A percentile compares a stretch with the other conserved stretches of the same genome.
Evolutionary conservation across 306 rosid species (phyloP).

Genomic region (Vigna unguiculata): DNA sequence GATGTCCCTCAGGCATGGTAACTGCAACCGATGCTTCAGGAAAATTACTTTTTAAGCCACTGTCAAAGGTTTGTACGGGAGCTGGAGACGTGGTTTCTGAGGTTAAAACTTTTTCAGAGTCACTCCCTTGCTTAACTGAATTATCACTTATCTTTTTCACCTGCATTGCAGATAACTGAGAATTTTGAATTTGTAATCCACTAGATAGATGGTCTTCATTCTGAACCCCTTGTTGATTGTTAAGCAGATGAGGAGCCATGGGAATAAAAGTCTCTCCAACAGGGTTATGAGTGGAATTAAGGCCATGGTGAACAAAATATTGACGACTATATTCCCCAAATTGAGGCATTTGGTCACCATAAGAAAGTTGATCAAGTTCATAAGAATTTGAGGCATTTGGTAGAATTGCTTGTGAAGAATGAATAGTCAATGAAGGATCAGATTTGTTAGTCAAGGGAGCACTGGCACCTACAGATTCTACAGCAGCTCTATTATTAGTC

Average conservation of each 20-base stretch:
- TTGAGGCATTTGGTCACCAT: conserved; percentile 54
- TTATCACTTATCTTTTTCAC: conserved; percentile 50
- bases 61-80: conserved; percentile 49
- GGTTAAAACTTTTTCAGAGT: conserved; percentile 47
- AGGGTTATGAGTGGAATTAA: conserved; percentile 49
- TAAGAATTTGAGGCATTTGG: conserved; percentile 56
- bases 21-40: conserved; percentile 52
- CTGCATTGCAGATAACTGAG: conserved; percentile 50
- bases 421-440: conserved; percentile 47
- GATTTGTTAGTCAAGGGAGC: conserved; percentile 46
- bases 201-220: conserved; percentile 48
- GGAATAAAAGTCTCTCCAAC: conserved; percentile 52
- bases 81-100: conserved; percentile 46
- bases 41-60: conserved; percentile 35
- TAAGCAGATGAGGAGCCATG: conserved; percentile 46
- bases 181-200: conserved; percentile 52
- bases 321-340: conserved; percentile 55
- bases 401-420: conserved; percentile 53
- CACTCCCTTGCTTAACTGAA: conserved; percentile 56
- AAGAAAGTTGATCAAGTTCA: conserved; percentile 47
- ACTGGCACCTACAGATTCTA: conserved; percentile 51
- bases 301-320: conserved; percentile 50
- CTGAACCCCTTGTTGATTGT: conserved; percentile 48
- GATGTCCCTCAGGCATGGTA: conserved; percentile 51
- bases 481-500: conserved; percentile 41